Evolutionary conservation across 2,329 filamentous ascomycete genomes (phyloP).

Genomic region (Diaporthe sp.): DNA sequence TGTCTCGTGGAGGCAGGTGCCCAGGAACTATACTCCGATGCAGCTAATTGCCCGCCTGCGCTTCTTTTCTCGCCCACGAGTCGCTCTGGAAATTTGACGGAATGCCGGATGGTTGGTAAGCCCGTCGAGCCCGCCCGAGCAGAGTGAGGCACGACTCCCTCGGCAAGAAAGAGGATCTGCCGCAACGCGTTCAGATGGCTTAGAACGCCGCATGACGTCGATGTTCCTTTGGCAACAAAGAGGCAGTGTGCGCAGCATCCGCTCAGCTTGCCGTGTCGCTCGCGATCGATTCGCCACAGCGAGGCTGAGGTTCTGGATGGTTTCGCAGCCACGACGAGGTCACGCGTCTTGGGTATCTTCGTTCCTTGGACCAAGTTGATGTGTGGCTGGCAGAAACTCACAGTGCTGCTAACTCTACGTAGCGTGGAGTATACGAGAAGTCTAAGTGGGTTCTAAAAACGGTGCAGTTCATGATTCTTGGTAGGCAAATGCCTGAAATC

Average conservation of each 20-base stretch:
- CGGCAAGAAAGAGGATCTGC: background rate
- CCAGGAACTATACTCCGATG: background rate
- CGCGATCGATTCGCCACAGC: background rate
- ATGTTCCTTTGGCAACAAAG: background rate
- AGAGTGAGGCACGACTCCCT: slow-evolving; percentile 15
- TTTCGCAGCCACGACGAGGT: background rate
- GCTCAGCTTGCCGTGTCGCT: background rate
- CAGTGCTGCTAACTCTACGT: background rate
- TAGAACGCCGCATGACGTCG: slow-evolving; percentile 5
- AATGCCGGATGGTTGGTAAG: background rate
- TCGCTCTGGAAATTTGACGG: slow-evolving; percentile 25
- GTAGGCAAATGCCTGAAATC: background rate
- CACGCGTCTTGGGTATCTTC: background rate
- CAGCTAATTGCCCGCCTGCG: background rate
- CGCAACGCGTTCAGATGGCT: slow-evolving; percentile 16
- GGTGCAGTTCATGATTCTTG: background rate
- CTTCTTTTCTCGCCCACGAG: background rate
- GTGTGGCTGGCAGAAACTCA: background rate
- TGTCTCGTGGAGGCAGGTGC: background rate
- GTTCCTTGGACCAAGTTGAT: background rate
- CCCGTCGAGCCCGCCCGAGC: background rate
- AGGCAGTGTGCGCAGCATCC: slow-evolving; percentile 1
- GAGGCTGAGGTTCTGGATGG: background rate
- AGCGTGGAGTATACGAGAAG: slow-evolving; percentile 1
- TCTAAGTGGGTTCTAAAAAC: background rate